Conservation (phyloP, 306 rosid species). For the Betula pendula region DNA sequence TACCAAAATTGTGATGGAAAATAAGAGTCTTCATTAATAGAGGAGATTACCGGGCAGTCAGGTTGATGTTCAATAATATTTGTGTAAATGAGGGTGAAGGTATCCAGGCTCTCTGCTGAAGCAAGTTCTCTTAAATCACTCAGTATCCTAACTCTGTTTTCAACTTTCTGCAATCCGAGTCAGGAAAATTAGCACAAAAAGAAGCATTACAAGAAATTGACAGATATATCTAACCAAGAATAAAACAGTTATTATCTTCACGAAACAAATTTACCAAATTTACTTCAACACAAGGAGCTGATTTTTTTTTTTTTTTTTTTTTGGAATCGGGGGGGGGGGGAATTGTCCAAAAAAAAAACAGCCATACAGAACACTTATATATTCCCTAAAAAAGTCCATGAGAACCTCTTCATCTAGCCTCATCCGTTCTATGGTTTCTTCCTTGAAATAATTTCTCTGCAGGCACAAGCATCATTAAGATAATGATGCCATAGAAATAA, state of each 20-base stretch:
- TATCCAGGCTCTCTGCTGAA: slow-evolving; percentile 93
- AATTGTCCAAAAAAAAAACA: neutral
- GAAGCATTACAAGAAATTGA: slow-evolving; percentile 12
- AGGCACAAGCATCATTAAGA: slow-evolving; percentile 28
- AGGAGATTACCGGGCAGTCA: slow-evolving; percentile 87
- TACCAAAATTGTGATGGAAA: neutral
- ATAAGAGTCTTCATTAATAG: neutral
- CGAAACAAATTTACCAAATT: neutral
- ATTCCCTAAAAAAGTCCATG: slow-evolving; percentile 94
- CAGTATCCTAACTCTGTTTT: slow-evolving; percentile 71
- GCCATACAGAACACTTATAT: slow-evolving; percentile 83
- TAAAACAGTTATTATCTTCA: neutral
- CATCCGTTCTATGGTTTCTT: slow-evolving; percentile 95
- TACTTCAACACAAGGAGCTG: neutral
- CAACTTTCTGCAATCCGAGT: slow-evolving; percentile 73
- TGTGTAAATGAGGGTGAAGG: slow-evolving; percentile 82
- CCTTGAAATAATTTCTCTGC: slow-evolving; percentile 87
- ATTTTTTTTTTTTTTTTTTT: no score
- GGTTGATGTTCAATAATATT: slow-evolving; percentile 97
- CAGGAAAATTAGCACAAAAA: slow-evolving; percentile 25
- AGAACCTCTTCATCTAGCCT: slow-evolving; percentile 96
- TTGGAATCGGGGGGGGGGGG: no score
- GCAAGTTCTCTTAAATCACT: slow-evolving; percentile 94
- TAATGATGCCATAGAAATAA: slow-evolving; percentile 23
- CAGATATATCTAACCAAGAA: slow-evolving; percentile 12